Evolutionary conservation across 495 filamentous ascomycete genomes (phyloP), one percentile per base, ranked within the genome.

Genomic region (Penicillium atrosanguineum): DNA sequence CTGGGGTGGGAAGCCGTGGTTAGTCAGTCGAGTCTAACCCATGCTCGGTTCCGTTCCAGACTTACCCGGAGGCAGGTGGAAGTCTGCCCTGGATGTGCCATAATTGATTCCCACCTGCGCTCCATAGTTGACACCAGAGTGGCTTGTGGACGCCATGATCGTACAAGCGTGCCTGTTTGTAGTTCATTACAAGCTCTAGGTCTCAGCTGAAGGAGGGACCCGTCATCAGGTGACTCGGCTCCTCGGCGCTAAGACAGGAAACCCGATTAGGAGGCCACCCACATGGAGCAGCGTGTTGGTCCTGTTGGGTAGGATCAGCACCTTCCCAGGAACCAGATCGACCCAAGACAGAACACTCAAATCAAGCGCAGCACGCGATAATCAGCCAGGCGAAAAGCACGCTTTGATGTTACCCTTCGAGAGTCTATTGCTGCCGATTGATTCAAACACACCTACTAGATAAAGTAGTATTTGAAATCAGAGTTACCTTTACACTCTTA

Each of bases 1-100:
- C 46, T 48, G 18, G 18, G 29, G 6, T 43, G 29, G 26, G 23
- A 20, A 43, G 1, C 26, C 12, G 16, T 25, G 12, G 18, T 44
- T 42, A 48, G 31, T 52, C 18, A 48, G 26, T 28, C 26, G 26
- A 28, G 4, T 28, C 26, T 28, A 7, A 28, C 26, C 26, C 20
- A 15, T 23, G 38, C 14, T 40, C 38, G 38, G 7, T 31, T 40
- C 15, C n/a, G 2, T 40, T 44, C 20, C 20, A 4, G 12, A 51
- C 51, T n/a, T 34, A 53, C 51, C 51, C 12, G 44, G 38, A 19
- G 39, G 26, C 18, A 39, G 34, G 21, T 48, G 51, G 44, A 45
- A 28, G 11, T 45, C 23, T 15, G 43, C 21, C 23, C 21, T 45
- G 25, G 47, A 25, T 20, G 34, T 38, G 14, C 42, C 51, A 46